phyloP scores from a whole-genome alignment of 352 stramenopile genomes.

The Phytophthora ohioensis region DNA sequence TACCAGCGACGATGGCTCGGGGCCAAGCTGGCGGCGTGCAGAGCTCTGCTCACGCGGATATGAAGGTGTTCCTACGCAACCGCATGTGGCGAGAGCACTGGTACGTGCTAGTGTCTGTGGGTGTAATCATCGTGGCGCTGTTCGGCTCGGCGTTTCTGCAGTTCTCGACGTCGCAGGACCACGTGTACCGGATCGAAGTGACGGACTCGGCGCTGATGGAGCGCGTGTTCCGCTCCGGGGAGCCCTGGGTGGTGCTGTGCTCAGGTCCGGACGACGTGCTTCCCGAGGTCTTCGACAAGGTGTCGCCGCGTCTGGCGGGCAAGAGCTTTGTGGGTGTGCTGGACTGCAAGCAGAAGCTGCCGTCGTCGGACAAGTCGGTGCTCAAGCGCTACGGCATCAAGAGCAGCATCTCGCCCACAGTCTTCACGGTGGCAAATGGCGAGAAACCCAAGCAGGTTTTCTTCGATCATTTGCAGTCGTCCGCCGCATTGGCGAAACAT shows the following conservation, averaged over 20 bases:
- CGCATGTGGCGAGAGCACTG: slow-evolving; percentile 86
- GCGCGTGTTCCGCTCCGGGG: slow-evolving; percentile 81
- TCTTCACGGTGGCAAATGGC: slow-evolving; percentile 85
- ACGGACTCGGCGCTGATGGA: slow-evolving; percentile 59
- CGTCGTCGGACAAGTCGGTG: slow-evolving; percentile 62
- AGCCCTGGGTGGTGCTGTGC: slow-evolving; percentile 87
- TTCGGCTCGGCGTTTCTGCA: slow-evolving; percentile 73
- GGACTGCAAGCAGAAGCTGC: slow-evolving; percentile 75
- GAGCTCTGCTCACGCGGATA: slow-evolving; percentile 69
- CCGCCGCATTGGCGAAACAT: slow-evolving; percentile 67
- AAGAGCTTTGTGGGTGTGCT: slow-evolving; percentile 75
- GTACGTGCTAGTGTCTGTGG: slow-evolving; percentile 60
- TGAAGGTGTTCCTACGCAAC: slow-evolving; percentile 88
- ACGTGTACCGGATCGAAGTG: slow-evolving; percentile 75
- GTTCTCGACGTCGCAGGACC: slow-evolving; percentile 65
- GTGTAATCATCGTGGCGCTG: slow-evolving; percentile 62
- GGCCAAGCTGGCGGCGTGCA: slow-evolving; percentile 41
- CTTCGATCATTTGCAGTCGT: slow-evolving; percentile 66
- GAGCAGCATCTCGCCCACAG: slow-evolving; percentile 64
- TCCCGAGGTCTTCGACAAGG: slow-evolving; percentile 77
- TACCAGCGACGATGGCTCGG: slow-evolving; percentile 26
- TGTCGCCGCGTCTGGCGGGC: slow-evolving; percentile 58
- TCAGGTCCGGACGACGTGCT: slow-evolving; percentile 71
- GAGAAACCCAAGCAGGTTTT: slow-evolving; percentile 83
- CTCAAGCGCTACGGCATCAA: slow-evolving; percentile 71